Evolutionary conservation across 2,329 filamentous ascomycete species (phyloP), one percentile per base, ranked within the genome.

Genomic region (Aspergillus uvarum): DNA sequence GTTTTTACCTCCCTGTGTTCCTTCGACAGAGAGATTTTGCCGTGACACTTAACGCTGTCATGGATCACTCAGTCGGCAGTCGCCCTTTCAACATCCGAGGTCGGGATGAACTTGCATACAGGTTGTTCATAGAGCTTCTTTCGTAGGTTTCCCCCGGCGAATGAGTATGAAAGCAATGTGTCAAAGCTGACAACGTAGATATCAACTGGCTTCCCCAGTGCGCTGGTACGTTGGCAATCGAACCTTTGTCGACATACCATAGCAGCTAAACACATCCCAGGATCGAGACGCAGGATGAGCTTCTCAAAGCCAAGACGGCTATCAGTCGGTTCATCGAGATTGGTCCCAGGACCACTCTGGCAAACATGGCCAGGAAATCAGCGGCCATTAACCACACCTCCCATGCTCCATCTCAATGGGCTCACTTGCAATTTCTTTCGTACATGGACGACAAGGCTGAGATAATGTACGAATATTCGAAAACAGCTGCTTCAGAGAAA

Each of bases 221-320:
- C 62, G 65, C 61, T 70, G 65, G 64, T 70, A 49, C 59, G 57
- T 59, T 19, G 14, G 4, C 5, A 24, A 24, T 42, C 12, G 10
- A 11, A 14, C 26, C 21, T n/a, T 22, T 1, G 4, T 24, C 26
- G 11, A 14, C 12, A 16, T 3, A 14, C 6, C 4, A 31, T 32
- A 19, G 2, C 42, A 50, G 16, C 54, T 63, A 21, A 67, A 26
- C 12, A 19, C 59, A 47, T 2, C 3, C n/a, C 51, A 66, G 75
- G 76, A 77, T 78, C 54, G 71, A 77, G 38, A 78, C 77, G 2
- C 77, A 79, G 61, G 68, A 78, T 56, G 58, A 70, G 16, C 58
- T 79, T 11, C 66, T 65, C 74, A 19, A 58, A 48, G 21, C 62
- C 21, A 6, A 70, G 4, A 56, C 62, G 24, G 60, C 67, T 16